Evolutionary conservation across 176 grass and related monocot species (phyloP).

Genomic region (Canna indica): DNA sequence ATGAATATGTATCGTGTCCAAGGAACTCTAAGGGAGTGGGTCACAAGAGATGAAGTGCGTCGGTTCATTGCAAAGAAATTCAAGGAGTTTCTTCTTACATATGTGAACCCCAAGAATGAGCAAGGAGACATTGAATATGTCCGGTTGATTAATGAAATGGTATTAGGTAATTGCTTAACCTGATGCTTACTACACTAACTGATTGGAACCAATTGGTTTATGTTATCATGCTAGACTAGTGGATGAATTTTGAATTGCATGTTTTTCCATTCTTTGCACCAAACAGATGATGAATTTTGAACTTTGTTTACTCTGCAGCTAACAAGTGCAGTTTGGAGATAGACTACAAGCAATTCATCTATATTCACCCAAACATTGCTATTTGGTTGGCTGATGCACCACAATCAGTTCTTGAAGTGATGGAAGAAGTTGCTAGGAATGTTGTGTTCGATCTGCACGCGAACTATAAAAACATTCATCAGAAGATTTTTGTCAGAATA

Average conservation of each 20-base stretch:
- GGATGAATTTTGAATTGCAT: neutral
- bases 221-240: neutral
- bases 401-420: conserved; percentile 92
- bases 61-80: conserved; percentile 99
- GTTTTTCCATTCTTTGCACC: neutral
- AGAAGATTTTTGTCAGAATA: conserved; percentile 87
- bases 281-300: conserved; percentile 6
- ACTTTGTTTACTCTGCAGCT: conserved; percentile 30
- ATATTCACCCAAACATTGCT: conserved; percentile 89
- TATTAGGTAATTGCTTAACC: conserved; percentile 52
- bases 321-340: conserved; percentile 97
- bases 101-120: conserved; percentile 90
- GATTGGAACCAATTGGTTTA: neutral
- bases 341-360: conserved; percentile 92
- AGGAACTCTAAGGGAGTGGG: conserved; percentile 87
- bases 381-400: conserved; percentile 96
- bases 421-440: conserved; percentile 89
- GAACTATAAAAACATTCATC: conserved; percentile 93
- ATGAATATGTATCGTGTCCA: conserved; percentile 96
- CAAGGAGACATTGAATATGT: conserved; percentile 96
- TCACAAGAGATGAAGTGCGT: conserved; percentile 90
- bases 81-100: conserved; percentile 94
- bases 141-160: conserved; percentile 85
- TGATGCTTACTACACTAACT: neutral
- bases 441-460: conserved; percentile 88